Evolutionary conservation across 208 protist genomes (phyloP).

Genomic region (Leishmania lainsoni): DNA sequence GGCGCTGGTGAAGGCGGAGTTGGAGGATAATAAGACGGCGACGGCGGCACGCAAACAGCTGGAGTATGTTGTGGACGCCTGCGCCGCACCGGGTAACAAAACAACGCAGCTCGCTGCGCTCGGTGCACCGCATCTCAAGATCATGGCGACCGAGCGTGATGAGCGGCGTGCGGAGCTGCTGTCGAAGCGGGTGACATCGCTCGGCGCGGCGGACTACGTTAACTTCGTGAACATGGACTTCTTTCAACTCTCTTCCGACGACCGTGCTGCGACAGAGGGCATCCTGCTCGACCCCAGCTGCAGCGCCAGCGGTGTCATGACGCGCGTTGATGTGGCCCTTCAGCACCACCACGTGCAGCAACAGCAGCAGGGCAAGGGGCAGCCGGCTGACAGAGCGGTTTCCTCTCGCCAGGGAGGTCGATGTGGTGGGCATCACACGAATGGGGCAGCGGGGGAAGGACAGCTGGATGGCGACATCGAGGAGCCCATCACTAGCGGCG

Average conservation of each 20-base stretch:
- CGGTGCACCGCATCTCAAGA: slow-evolving; percentile 59
- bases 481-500: slow-evolving; percentile 10
- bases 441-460: slow-evolving; percentile 7
- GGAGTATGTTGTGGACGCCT: slow-evolving; percentile 91
- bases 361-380: slow-evolving; percentile 8
- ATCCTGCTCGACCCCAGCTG: slow-evolving; percentile 94
- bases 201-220: slow-evolving; percentile 74
- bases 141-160: slow-evolving; percentile 90
- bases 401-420: neutral
- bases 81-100: slow-evolving; percentile 93
- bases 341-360: slow-evolving; percentile 44
- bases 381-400: neutral
- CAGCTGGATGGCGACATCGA: slow-evolving; percentile 13
- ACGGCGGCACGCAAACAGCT: slow-evolving; percentile 35
- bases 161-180: slow-evolving; percentile 71
- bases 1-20: neutral
- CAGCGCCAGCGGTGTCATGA: slow-evolving; percentile 89
- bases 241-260: slow-evolving; percentile 74
- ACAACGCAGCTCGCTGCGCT: slow-evolving; percentile 88
- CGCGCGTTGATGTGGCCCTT: slow-evolving; percentile 81
- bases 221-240: slow-evolving; percentile 90
- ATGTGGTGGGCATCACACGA: neutral
- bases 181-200: slow-evolving; percentile 56
- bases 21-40: neutral
- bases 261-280: slow-evolving; percentile 72